Base-by-base conservation (phyloP, 352 stramenopile genomes). In the Globisporangium nagaii region DNA sequence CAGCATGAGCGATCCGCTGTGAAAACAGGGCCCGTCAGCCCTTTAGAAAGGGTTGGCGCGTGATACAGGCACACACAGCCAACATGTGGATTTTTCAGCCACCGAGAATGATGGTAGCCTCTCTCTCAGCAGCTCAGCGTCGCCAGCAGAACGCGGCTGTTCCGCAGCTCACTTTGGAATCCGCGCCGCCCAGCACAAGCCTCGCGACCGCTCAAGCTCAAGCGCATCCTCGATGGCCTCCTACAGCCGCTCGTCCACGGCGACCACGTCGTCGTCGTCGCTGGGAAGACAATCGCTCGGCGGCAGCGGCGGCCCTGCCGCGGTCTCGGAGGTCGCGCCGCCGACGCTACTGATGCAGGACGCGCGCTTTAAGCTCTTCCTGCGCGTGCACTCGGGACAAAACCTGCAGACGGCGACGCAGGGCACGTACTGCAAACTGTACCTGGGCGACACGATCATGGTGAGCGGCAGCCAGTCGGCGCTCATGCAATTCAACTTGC, bases 391-490 rank as follows among this genome's bases (percentile, higher is more conserved):
- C 55, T 90, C 79, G 46, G 76, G 68, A 31, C 60, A 71, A 24
- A 70, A 79, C 24, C 48, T 90, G 31, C 44, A 75, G 24, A 61
- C 61, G 4, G 62, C 74, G 22, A 60, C 73, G 20, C 68, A 79
- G 45, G 53, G 63, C 27, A 75, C 68, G 9, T 90, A 88, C 62
- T 87, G 73, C 52, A 90, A 87, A 58, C 42, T 88, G n/a, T 88
- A 90, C 41, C 34, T 88, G 30, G 80, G 77, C 2, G 70, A 86
- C 6, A 65, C 66, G 31, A 59, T 70, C 20, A 72, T 88, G 24
- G 58, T 79, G 39, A 72, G 59, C 25, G 73, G 71, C 28, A 62
- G 35, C 22, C 56, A 65, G 34, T 60, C 53, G 31, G 57, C 50
- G 39, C 31, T 68, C 25, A 53, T 57, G 41, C 60, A 58, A 15